Evolutionary conservation across 148 eudicot genomes (phyloP).

Genomic region (Heliamphora exappendiculata): DNA sequence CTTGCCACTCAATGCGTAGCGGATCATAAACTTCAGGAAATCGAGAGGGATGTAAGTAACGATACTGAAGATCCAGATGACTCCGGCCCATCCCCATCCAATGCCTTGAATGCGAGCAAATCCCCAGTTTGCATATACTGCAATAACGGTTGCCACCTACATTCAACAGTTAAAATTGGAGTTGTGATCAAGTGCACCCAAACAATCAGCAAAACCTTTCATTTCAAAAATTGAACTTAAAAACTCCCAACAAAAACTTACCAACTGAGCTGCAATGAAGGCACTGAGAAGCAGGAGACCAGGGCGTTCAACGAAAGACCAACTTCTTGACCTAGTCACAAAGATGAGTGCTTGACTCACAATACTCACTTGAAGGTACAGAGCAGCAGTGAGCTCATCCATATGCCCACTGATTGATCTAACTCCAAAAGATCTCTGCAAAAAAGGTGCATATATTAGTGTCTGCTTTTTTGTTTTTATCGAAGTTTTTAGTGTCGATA

Average conservation of each 20-base stretch:
- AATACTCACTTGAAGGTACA: slow-evolving; percentile 94
- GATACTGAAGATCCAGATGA: slow-evolving; percentile 67
- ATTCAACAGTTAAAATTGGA: neutral
- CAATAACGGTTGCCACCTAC: slow-evolving; percentile 63
- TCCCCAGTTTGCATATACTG: slow-evolving; percentile 71
- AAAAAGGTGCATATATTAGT: neutral
- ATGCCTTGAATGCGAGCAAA: slow-evolving; percentile 64
- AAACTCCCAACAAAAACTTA: slow-evolving; percentile 13
- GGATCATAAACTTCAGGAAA: slow-evolving; percentile 58
- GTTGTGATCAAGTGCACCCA: neutral
- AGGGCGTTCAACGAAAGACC: slow-evolving; percentile 79
- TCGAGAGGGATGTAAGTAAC: slow-evolving; percentile 81
- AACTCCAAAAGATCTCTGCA: slow-evolving; percentile 45
- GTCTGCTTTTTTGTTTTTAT: neutral
- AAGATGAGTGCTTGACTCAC: slow-evolving; percentile 90
- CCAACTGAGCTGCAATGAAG: slow-evolving; percentile 65
- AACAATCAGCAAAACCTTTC: neutral
- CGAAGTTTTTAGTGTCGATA: neutral
- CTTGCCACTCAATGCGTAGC: slow-evolving; percentile 37
- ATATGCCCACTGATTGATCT: slow-evolving; percentile 32
- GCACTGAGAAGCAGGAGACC: slow-evolving; percentile 56
- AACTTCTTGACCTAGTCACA: slow-evolving; percentile 79
- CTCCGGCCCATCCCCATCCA: slow-evolving; percentile 94
- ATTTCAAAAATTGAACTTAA: neutral
- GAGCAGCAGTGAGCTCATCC: slow-evolving; percentile 63